Evolutionary conservation across 192 early-diverging fungal species (phyloP).

Genomic region (Coemansia sp.): DNA sequence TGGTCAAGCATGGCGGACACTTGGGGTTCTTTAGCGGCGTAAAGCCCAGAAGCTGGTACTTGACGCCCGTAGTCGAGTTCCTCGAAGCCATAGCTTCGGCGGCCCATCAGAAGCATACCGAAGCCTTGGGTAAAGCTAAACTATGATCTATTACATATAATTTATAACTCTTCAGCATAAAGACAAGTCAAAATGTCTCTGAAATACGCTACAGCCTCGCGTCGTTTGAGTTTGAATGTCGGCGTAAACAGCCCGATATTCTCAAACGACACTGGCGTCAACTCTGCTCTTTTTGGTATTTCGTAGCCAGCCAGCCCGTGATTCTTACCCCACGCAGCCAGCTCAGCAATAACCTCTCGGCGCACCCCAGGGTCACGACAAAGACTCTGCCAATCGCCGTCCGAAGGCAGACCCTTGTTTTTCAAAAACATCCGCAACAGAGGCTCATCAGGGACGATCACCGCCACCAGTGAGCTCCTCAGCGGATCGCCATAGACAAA

Average conservation of each 20-base stretch:
- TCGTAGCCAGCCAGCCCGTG: slow-evolving; percentile 73
- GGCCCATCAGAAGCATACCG: neutral
- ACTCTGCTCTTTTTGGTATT: slow-evolving; percentile 63
- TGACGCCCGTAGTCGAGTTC: slow-evolving; percentile 65
- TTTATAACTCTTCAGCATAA: slow-evolving; percentile 46
- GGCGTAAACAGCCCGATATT: slow-evolving; percentile 80
- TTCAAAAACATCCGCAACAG: slow-evolving; percentile 40
- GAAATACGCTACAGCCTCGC: slow-evolving; percentile 49
- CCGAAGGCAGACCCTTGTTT: slow-evolving; percentile 23
- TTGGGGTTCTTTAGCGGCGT: slow-evolving; percentile 68
- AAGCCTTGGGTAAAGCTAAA: neutral
- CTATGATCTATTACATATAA: neutral
- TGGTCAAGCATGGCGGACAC: slow-evolving; percentile 78
- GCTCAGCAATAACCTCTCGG: slow-evolving; percentile 53
- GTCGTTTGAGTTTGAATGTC: slow-evolving; percentile 66
- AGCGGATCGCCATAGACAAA: slow-evolving; percentile 83
- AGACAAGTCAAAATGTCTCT: slow-evolving; percentile 54
- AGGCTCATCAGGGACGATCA: slow-evolving; percentile 74
- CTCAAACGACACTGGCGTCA: slow-evolving; percentile 72
- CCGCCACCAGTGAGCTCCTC: slow-evolving; percentile 70
- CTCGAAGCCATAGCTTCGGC: neutral
- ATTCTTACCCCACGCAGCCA: slow-evolving; percentile 60
- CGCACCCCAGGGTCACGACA: slow-evolving; percentile 61
- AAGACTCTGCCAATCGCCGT: neutral
- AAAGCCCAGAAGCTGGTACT: slow-evolving; percentile 47